Conservation (phyloP, 805 yeast species). For the Teunomyces atbi region DNA sequence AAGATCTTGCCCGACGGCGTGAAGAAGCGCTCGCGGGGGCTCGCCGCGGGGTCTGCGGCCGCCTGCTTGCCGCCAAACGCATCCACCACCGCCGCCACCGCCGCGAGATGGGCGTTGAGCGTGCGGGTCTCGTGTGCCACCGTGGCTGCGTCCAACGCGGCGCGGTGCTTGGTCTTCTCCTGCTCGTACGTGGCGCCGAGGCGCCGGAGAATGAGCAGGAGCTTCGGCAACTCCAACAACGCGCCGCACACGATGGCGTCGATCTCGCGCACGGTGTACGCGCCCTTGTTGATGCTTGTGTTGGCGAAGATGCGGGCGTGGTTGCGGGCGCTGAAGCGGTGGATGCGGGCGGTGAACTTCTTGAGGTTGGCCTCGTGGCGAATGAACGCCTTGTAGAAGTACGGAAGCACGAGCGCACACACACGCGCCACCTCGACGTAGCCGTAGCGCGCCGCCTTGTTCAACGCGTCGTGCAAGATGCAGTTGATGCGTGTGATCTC, state of each 20-base stretch:
- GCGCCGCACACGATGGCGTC: slow-evolving; percentile 61
- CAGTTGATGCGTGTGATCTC: slow-evolving; percentile 90
- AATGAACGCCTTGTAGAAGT: slow-evolving; percentile 88
- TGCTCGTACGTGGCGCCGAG: slow-evolving; percentile 45
- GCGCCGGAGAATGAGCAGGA: slow-evolving; percentile 68
- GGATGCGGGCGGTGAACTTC: slow-evolving; percentile 54
- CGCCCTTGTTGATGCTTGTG: slow-evolving; percentile 26
- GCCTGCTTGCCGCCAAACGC: slow-evolving; percentile 78
- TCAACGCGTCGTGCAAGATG: slow-evolving; percentile 72
- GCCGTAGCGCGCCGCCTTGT: slow-evolving; percentile 66
- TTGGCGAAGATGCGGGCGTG: slow-evolving; percentile 28
- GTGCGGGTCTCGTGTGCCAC: slow-evolving; percentile 25
- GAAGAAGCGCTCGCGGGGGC: slow-evolving; percentile 56
- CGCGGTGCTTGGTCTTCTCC: slow-evolving; percentile 36
- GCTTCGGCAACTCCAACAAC: slow-evolving; percentile 60
- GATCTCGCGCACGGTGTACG: slow-evolving; percentile 28
- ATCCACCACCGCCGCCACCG: slow-evolving; percentile 65
- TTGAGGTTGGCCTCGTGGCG: slow-evolving; percentile 92
- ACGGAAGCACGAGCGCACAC: slow-evolving; percentile 79
- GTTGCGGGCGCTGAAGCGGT: slow-evolving; percentile 35
- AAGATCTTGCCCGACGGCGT: slow-evolving; percentile 90
- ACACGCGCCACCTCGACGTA: slow-evolving; percentile 75
- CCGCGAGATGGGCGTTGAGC: slow-evolving; percentile 45
- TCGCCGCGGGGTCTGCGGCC: too few species aligned
- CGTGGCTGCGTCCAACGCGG: slow-evolving; percentile 16